These are phyloP conservation scores for Phytophthora syringae DNA, from an alignment of 352 stramenopile genomes.

Conservation along the genomic window DNA sequence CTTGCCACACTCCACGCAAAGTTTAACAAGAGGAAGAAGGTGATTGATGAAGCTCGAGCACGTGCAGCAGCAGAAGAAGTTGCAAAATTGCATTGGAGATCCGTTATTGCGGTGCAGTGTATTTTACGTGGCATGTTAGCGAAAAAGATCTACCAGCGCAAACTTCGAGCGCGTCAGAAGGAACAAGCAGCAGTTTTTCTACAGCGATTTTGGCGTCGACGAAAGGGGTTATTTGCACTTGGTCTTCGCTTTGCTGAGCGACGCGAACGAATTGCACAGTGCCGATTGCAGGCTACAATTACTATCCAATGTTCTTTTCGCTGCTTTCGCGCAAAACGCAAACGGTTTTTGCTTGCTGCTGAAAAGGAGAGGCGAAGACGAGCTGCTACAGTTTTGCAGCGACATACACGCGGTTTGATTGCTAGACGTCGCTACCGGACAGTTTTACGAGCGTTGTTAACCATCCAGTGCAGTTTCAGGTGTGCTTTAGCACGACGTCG, in stretches of 20 bases:
- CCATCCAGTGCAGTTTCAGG: slow-evolving; percentile 56
- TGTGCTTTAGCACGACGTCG: slow-evolving; percentile 40
- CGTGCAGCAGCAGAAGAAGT: slow-evolving; percentile 33
- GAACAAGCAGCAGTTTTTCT: slow-evolving; percentile 47
- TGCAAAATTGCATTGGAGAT: slow-evolving; percentile 26
- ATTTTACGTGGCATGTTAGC: slow-evolving; percentile 46
- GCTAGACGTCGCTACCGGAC: slow-evolving; percentile 24
- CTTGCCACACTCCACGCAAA: slow-evolving; percentile 22
- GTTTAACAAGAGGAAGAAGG: slow-evolving; percentile 34
- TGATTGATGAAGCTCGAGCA: slow-evolving; percentile 39
- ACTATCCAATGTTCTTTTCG: slow-evolving; percentile 51
- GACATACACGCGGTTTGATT: slow-evolving; percentile 31
- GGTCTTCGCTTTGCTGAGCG: slow-evolving; percentile 61
- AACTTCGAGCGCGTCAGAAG: too few species aligned
- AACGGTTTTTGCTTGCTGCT: slow-evolving; percentile 8
- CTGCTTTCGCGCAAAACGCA: slow-evolving; percentile 24
- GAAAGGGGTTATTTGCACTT: slow-evolving; percentile 44
- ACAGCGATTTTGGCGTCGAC: slow-evolving; percentile 59
- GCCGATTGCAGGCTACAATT: slow-evolving; percentile 35
- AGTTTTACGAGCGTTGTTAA: slow-evolving; percentile 33
- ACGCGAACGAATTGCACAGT: slow-evolving; percentile 41
- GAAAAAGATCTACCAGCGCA: slow-evolving; percentile 24
- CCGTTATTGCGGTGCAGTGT: slow-evolving; percentile 46
- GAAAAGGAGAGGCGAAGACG: slow-evolving; percentile 29
- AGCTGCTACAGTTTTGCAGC: slow-evolving; percentile 51